Conservation (phyloP, 306 rosid species). For the Dalbergia oliveri region DNA sequence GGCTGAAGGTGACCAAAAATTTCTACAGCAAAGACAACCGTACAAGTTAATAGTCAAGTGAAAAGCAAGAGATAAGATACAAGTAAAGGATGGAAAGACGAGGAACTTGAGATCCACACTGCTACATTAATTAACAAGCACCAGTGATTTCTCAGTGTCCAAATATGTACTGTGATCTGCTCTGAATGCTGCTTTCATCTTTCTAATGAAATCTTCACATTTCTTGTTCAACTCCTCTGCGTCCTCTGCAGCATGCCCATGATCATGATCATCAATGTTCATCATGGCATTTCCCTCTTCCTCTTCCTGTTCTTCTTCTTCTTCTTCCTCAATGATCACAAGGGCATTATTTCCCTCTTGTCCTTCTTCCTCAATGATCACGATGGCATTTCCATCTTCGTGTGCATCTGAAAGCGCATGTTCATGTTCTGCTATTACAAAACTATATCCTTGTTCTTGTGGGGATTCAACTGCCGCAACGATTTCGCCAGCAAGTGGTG, state of each 20-base stretch:
- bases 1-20: neutral
- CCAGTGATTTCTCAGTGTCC: constrained; percentile 23
- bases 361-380: neutral
- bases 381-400: neutral
- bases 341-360: constrained; percentile 22
- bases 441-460: constrained; percentile 32
- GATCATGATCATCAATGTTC: constrained; percentile 31
- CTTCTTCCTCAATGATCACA: constrained; percentile 22
- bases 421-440: constrained; percentile 1
- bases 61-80: neutral
- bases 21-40: neutral
- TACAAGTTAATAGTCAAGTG: neutral
- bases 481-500: neutral
- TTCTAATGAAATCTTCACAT: constrained; percentile 84
- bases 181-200: constrained; percentile 66
- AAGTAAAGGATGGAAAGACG: neutral
- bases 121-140: constrained; percentile 22
- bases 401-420: neutral
- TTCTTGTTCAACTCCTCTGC: constrained; percentile 77
- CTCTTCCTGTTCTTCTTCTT: constrained; percentile 1
- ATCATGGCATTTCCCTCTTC: neutral
- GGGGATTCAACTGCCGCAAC: constrained; percentile 1
- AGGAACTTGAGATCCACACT: neutral
- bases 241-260: constrained; percentile 42
- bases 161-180: neutral